A percentile compares a stretch with the other conserved stretches of the same genome.
Evolutionary conservation across 495 filamentous ascomycete species (phyloP).

Genomic region (Penicillium cinerascens): DNA sequence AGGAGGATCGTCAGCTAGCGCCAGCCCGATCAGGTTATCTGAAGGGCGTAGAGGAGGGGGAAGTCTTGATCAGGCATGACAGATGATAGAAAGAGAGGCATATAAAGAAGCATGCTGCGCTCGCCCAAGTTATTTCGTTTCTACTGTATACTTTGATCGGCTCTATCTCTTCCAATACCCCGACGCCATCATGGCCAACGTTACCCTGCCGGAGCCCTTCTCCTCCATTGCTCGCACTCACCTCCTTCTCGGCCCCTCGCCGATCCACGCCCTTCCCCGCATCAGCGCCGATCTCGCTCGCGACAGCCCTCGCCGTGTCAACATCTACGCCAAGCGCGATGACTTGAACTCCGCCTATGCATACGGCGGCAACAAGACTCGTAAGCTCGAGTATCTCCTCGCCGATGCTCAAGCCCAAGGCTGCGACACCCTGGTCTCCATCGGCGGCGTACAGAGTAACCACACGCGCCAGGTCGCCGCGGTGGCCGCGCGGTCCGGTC

Average conservation of each 20-base stretch:
- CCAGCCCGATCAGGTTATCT: slow-evolving; percentile 7
- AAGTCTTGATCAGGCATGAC: background rate
- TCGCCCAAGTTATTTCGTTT: background rate
- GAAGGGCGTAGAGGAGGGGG: background rate
- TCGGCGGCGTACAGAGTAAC: slow-evolving; percentile 65
- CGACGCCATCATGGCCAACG: slow-evolving; percentile 4
- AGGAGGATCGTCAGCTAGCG: background rate
- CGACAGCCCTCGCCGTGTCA: slow-evolving; percentile 31
- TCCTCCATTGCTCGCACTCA: slow-evolving; percentile 51
- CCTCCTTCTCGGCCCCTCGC: slow-evolving; percentile 56
- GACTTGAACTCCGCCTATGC: slow-evolving; percentile 61
- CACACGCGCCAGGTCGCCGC: slow-evolving; percentile 63
- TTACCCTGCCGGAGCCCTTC: slow-evolving; percentile 53
- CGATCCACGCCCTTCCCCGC: slow-evolving; percentile 57
- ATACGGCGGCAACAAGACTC: slow-evolving; percentile 63
- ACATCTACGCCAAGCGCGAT: slow-evolving; percentile 61
- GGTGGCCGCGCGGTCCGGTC: slow-evolving; percentile 47
- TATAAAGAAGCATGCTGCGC: background rate
- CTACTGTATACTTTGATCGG: background rate
- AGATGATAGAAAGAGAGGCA: background rate
- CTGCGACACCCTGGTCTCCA: slow-evolving; percentile 55
- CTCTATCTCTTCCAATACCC: background rate
- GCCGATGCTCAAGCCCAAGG: slow-evolving; percentile 53
- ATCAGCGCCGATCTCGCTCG: slow-evolving; percentile 53
- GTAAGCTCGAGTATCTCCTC: slow-evolving; percentile 62